A percentile compares a stretch with the other conserved stretches of the same genome.
phyloP scores from a whole-genome alignment of 768 basidiomycete species.

The Lactarius deliciosus region DNA sequence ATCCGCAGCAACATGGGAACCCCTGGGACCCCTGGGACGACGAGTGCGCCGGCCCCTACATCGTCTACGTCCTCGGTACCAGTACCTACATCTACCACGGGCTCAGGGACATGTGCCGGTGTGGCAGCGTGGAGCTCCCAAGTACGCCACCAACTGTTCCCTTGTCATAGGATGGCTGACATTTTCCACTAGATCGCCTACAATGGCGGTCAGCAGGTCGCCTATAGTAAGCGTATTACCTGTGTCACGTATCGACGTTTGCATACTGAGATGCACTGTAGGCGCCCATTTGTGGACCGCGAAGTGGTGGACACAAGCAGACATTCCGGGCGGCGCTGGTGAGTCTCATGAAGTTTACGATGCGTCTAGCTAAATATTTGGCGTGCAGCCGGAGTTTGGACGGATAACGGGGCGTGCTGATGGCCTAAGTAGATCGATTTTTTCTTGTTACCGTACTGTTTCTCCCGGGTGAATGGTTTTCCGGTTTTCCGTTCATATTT shows the following conservation, averaged over 20 bases:
- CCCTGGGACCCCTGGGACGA: conserved; percentile 14
- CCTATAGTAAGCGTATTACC: conserved; percentile 42
- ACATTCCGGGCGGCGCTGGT: conserved; percentile 54
- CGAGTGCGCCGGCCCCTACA: conserved; percentile 28
- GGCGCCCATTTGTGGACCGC: conserved; percentile 58
- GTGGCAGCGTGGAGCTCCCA: conserved; percentile 50
- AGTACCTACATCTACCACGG: conserved; percentile 33
- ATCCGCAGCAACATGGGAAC: conserved; percentile 60
- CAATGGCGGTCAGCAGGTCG: conserved; percentile 45
- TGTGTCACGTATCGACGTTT: background rate
- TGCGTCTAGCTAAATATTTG: conserved; percentile 15
- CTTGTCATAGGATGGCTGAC: conserved; percentile 4
- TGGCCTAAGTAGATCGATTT: background rate
- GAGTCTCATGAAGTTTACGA: conserved; percentile 27
- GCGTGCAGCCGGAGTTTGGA: conserved; percentile 54
- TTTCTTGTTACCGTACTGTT: background rate
- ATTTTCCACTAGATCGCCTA: conserved; percentile 41
- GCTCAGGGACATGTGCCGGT: conserved; percentile 41
- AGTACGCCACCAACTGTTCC: conserved; percentile 33
- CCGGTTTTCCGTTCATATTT: background rate
- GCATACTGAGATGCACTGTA: conserved; percentile 28
- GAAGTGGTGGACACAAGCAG: conserved; percentile 62
- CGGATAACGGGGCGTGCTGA: conserved; percentile 48
- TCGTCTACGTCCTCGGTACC: conserved; percentile 20
- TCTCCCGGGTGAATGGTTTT: background rate